Evolutionary conservation across 768 basidiomycete species (phyloP), one percentile per base, ranked within the genome.

Genomic region (Podaxis rugospora): DNA sequence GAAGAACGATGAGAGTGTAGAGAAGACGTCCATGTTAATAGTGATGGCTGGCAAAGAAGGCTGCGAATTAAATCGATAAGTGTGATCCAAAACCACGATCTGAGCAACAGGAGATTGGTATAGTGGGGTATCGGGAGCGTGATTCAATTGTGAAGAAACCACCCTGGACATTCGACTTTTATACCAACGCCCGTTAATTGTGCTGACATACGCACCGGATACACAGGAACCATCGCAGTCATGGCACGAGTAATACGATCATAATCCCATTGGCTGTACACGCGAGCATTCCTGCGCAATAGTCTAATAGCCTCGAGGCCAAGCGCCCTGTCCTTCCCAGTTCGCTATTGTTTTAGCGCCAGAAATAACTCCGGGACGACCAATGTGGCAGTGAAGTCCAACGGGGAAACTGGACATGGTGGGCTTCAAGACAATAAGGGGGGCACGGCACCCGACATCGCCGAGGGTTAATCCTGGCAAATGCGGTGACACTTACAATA

Each of bases 1-100:
- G 40, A 54, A 23, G 39, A 60, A 32, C 2, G 51, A 46, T 13
- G 51, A 53, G 39, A 60, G 42, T 5, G 51, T 60, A 28, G 40
- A 23, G 51, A 60, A 60, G 42, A 28, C 59, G 51, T 60, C 59
- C 59, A 60, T 60, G 50, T 35, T 23, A 54, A 53, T 37, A 36
- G 18, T 16, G 27, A 14, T 28, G n/a, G 51, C 25, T 32, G 51
- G 51, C 2, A 35, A 21, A 9, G 35, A 53, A 18, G 18, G n/a
- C 16, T 39, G 36, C 35, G 18, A 37, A 39, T 2, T 18, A 37
- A 14, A 14, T 23, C 18, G 37, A n/a, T 36, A 27, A 42, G 47
- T 25, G 23, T 11, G 25, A 23, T 47, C 18, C 46, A 18, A 21
- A 7, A 47, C 39, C 16, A 40, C 11, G 10, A 13, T 5, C 16